A percentile compares a stretch with the other conserved stretches of the same genome.
Conservation (phyloP, 768 basidiomycete species). For the Paxillus rubicundulus region DNA sequence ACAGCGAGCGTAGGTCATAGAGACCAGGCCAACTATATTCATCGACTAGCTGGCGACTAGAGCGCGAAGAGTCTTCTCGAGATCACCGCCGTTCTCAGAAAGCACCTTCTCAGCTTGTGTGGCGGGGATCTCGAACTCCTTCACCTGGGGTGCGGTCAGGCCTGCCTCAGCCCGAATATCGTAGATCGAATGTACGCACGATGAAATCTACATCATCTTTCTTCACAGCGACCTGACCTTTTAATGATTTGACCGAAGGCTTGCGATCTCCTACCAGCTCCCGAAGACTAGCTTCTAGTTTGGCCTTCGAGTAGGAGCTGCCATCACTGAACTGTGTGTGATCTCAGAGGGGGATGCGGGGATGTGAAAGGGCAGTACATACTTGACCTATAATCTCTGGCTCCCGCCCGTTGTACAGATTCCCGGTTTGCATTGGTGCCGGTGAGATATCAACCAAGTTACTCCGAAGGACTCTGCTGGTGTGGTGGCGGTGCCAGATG, state of each 20-base stretch:
- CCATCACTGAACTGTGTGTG: slow-evolving; percentile 48
- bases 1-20: slow-evolving; percentile 1
- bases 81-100: slow-evolving; percentile 29
- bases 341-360: slow-evolving; percentile 30
- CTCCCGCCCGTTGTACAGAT: slow-evolving; percentile 28
- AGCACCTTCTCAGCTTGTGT: slow-evolving; percentile 31
- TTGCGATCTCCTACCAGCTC: slow-evolving; percentile 51
- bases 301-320: slow-evolving; percentile 41
- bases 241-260: slow-evolving; percentile 47
- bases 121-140: slow-evolving; percentile 29
- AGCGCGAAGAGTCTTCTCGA: slow-evolving; percentile 25
- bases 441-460: not conserved
- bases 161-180: not conserved
- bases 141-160: slow-evolving; percentile 21
- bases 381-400: slow-evolving; percentile 31
- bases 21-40: not conserved
- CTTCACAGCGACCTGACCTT: slow-evolving; percentile 19
- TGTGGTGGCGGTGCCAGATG: slow-evolving; percentile 22
- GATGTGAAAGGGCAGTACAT: not conserved
- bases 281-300: slow-evolving; percentile 39
- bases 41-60: slow-evolving; percentile 23
- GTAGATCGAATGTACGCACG: slow-evolving; percentile 16
- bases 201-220: slow-evolving; percentile 29
- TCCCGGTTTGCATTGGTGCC: slow-evolving; percentile 16
- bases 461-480: not conserved